phyloP scores from a whole-genome alignment of 345 rosid species.

The Rhizophora apiculata region DNA sequence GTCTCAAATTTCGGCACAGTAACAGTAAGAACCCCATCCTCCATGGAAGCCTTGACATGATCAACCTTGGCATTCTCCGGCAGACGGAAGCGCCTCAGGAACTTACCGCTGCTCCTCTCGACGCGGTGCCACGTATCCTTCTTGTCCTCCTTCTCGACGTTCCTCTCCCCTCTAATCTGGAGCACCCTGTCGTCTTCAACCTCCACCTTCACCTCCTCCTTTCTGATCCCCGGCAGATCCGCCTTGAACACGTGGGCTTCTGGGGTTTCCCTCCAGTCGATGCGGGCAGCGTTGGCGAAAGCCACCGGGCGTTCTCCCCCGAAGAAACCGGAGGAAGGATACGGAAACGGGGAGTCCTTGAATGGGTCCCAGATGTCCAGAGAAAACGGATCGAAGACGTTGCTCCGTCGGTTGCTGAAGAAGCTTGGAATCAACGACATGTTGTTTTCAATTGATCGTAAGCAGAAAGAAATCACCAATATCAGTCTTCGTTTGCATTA shows the following conservation, averaged over 20 bases:
- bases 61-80: conserved; percentile 17
- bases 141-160: conserved; percentile 16
- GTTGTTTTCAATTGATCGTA: not conserved
- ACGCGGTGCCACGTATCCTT: conserved; percentile 12
- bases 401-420: not conserved
- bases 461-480: too few relatives aligned
- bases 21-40: conserved; percentile 15
- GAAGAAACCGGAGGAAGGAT: not conserved
- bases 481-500: too few relatives aligned
- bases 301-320: conserved; percentile 5
- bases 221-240: conserved; percentile 14
- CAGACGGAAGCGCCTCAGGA: conserved; percentile 13
- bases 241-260: conserved; percentile 17
- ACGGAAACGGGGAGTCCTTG: conserved; percentile 1
- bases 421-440: conserved; percentile 16
- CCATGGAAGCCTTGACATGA: conserved; percentile 14
- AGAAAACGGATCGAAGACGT: conserved; percentile 12
- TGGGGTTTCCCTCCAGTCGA: conserved; percentile 20
- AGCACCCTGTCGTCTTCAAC: conserved; percentile 17
- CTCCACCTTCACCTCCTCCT: conserved; percentile 18
- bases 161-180: conserved; percentile 18
- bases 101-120: conserved; percentile 17
- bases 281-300: not conserved
- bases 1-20: conserved; percentile 10
- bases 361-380: conserved; percentile 8